These are phyloP conservation scores for Chloris gayana DNA, from an alignment of 176 grass and related monocot species.

Conservation along the genomic window DNA sequence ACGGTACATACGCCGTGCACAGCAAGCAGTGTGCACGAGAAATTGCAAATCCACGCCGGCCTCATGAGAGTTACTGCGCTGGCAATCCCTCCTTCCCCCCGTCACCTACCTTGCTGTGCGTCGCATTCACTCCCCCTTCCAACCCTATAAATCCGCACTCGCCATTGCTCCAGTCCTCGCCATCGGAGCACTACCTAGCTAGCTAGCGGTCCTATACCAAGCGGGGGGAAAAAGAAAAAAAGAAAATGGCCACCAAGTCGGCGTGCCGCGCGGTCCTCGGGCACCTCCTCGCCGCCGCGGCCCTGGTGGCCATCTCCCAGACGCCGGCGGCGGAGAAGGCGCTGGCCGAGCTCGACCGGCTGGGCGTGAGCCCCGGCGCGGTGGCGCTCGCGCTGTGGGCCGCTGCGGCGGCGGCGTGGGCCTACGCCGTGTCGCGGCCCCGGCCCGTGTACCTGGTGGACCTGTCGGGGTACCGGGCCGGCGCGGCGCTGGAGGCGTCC, in stretches of 20 bases:
- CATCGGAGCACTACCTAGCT: neutral
- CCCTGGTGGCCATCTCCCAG: conserved; percentile 8
- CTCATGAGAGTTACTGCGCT: conserved; percentile 20
- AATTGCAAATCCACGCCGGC: neutral
- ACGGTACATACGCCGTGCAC: neutral
- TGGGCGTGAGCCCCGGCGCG: neutral
- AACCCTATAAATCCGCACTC: conserved; percentile 57
- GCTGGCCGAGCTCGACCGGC: neutral
- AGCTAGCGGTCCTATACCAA: no score
- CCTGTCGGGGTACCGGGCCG: conserved; percentile 52
- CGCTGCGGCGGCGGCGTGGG: neutral
- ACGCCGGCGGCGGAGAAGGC: neutral
- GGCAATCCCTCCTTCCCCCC: neutral
- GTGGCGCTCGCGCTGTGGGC: conserved; percentile 22
- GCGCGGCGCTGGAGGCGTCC: conserved; percentile 48
- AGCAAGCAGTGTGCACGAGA: neutral
- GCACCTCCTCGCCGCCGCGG: conserved; percentile 34
- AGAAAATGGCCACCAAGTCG: neutral
- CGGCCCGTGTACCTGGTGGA: conserved; percentile 79
- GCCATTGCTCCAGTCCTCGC: conserved; percentile 6
- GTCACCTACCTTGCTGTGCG: conserved; percentile 41
- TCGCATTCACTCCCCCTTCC: conserved; percentile 20
- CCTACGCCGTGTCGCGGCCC: conserved; percentile 45
- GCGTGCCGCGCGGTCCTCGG: conserved; percentile 35
- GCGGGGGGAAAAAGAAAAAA: no score